phyloP scores from a whole-genome alignment of 208 protist genomes.

The Trypanosoma scelopori region DNA sequence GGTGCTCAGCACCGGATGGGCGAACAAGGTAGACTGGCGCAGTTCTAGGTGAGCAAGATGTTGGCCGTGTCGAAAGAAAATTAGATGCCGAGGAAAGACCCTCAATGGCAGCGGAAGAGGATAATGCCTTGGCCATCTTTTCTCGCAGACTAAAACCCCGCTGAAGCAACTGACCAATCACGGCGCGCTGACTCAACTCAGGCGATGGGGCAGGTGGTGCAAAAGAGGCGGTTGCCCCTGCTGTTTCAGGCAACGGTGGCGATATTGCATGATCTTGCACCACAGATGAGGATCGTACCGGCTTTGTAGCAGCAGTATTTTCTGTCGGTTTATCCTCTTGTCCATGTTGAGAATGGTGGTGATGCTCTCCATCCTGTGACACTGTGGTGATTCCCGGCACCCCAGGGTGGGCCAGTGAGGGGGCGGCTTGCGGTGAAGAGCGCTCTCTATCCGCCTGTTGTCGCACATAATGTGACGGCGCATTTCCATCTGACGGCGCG shows the following conservation, averaged over 20 bases:
- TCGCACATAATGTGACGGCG: not conserved
- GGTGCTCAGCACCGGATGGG: slow-evolving; percentile 14
- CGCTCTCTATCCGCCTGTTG: too few relatives aligned
- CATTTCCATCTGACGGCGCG: not conserved
- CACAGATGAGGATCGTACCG: not conserved
- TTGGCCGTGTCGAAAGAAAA: slow-evolving; percentile 1
- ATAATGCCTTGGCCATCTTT: slow-evolving; percentile 44
- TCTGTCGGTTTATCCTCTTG: too few relatives aligned
- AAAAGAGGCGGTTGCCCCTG: not conserved
- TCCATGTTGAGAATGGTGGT: too few relatives aligned
- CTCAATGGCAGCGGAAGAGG: slow-evolving; percentile 4
- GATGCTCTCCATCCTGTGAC: too few relatives aligned
- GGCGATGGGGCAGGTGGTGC: not conserved
- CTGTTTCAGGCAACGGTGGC: not conserved
- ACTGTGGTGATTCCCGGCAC: too few relatives aligned
- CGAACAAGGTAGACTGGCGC: slow-evolving; percentile 2
- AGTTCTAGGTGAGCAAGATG: not conserved
- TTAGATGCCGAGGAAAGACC: slow-evolving; percentile 1
- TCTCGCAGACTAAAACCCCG: slow-evolving; percentile 41
- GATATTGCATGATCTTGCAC: not conserved
- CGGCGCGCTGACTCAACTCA: slow-evolving; percentile 17
- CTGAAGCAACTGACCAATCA: slow-evolving; percentile 40
- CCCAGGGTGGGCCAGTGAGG: too few relatives aligned
- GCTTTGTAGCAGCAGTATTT: too few relatives aligned
- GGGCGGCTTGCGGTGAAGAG: too few relatives aligned